Evolutionary conservation across 2,329 filamentous ascomycete species (phyloP).

Genomic region (Aspergillus bombycis): DNA sequence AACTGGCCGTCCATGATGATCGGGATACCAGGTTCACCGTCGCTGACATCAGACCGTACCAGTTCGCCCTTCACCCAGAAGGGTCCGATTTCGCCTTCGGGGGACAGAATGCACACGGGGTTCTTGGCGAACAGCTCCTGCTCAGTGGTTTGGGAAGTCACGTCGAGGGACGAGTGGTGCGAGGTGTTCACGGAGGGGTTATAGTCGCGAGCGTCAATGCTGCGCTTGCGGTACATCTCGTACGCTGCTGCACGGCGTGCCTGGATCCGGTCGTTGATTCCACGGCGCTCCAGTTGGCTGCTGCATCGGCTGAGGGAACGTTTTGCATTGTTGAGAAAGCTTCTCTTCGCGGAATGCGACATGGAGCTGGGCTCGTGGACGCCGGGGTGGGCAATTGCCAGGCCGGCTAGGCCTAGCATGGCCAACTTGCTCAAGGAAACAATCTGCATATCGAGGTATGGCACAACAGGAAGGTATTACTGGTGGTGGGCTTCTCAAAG

Average conservation of each 20-base stretch:
- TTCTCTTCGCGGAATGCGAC: slow-evolving; percentile 11
- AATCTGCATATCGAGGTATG: background rate
- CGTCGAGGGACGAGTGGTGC: slow-evolving; percentile 39
- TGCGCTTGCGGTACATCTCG: slow-evolving; percentile 21
- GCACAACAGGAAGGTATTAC: background rate
- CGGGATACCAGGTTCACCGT: slow-evolving; percentile 40
- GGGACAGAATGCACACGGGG: slow-evolving; percentile 51
- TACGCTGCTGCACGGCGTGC: slow-evolving; percentile 26
- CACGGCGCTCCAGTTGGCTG: slow-evolving; percentile 22
- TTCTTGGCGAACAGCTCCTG: slow-evolving; percentile 29
- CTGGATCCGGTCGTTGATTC: slow-evolving; percentile 26
- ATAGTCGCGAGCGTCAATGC: slow-evolving; percentile 35
- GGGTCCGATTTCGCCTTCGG: slow-evolving; percentile 52
- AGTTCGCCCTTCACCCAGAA: slow-evolving; percentile 51
- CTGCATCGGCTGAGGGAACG: slow-evolving; percentile 27
- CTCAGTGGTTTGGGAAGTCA: slow-evolving; percentile 25
- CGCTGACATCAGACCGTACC: slow-evolving; percentile 40
- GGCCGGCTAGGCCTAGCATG: slow-evolving; percentile 17
- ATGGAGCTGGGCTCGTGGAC: slow-evolving; percentile 23
- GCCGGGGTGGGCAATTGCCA: slow-evolving; percentile 24
- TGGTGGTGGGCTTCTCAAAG: background rate
- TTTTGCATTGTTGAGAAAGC: slow-evolving; percentile 18
- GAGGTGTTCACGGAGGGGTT: slow-evolving; percentile 37
- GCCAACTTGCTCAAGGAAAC: slow-evolving; percentile 13
- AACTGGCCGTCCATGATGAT: slow-evolving; percentile 45